phyloP scores from a whole-genome alignment of 1,284 basidiomycete species.

The Laetiporus sulphureus region DNA sequence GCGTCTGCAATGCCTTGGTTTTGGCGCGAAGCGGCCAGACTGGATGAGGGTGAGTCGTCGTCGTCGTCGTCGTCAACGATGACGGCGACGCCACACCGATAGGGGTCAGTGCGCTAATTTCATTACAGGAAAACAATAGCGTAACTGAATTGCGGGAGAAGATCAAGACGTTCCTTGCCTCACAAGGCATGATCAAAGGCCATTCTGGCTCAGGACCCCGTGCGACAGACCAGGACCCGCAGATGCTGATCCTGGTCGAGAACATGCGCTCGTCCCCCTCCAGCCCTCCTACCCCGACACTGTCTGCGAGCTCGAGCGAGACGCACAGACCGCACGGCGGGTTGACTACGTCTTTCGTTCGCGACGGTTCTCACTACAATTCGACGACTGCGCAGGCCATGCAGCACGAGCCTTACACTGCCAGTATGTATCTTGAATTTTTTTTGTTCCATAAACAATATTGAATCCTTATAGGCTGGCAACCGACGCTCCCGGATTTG shows the following conservation, averaged over 20 bases:
- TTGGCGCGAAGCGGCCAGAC: constrained; percentile 77
- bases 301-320: constrained; percentile 40
- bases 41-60: constrained; percentile 70
- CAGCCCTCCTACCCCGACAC: constrained; percentile 47
- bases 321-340: constrained; percentile 31
- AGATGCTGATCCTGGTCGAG: constrained; percentile 46
- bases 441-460: constrained; percentile 16
- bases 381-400: constrained; percentile 22
- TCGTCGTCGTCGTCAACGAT: neutral
- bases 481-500: constrained; percentile 31
- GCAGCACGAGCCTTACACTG: constrained; percentile 16
- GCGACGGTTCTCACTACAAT: constrained; percentile 28
- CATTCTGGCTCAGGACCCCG: constrained; percentile 65
- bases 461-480: constrained; percentile 27
- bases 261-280: constrained; percentile 41
- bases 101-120: too few relatives aligned
- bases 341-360: constrained; percentile 33
- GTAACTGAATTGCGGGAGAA: constrained; percentile 63
- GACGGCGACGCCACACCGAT: constrained; percentile 10
- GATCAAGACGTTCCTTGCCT: constrained; percentile 70
- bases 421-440: constrained; percentile 26
- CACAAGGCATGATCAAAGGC: constrained; percentile 81
- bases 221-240: constrained; percentile 43
- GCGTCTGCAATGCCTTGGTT: constrained; percentile 79
- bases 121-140: constrained; percentile 63